Evolutionary conservation across 2,329 filamentous ascomycete species (phyloP).

Genomic region (Aspergillus pseudotamarii): DNA sequence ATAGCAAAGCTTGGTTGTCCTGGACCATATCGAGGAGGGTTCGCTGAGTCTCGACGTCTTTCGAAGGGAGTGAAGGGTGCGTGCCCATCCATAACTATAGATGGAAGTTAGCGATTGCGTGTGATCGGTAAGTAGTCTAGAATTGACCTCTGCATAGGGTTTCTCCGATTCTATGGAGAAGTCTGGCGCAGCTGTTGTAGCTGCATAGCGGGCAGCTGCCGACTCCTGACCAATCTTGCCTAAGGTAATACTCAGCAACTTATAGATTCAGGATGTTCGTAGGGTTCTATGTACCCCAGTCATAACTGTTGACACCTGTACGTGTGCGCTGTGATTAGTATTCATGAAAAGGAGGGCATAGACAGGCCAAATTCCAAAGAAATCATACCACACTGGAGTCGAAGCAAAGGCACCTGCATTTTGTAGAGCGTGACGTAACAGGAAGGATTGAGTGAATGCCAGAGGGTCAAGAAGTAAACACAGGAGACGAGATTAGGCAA

Average conservation of each 20-base stretch:
- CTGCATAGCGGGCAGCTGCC: constrained; percentile 84
- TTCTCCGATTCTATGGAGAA: constrained; percentile 82
- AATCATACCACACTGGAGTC: constrained; percentile 64
- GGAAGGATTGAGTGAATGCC: constrained; percentile 2
- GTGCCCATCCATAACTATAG: constrained; percentile 96
- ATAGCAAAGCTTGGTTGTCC: constrained; percentile 83
- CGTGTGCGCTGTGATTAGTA: background rate
- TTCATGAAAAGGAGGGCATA: background rate
- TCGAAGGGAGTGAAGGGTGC: constrained; percentile 92
- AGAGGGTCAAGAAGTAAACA: background rate
- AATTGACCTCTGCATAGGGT: constrained; percentile 83
- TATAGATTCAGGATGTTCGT: background rate
- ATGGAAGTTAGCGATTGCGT: background rate
- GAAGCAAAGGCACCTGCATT: constrained; percentile 80
- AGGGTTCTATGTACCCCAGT: constrained; percentile 71
- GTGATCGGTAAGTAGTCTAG: background rate
- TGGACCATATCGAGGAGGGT: constrained; percentile 84
- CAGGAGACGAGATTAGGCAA: background rate
- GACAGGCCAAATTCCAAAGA: background rate
- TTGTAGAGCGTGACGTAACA: constrained; percentile 23
- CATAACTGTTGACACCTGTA: constrained; percentile 92
- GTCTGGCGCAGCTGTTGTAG: constrained; percentile 74
- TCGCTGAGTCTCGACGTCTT: constrained; percentile 79
- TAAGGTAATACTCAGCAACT: constrained; percentile 41
- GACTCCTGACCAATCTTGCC: constrained; percentile 86